Base-by-base conservation (phyloP, 106 monocot species). In the Platanthera guangdongensis region DNA sequence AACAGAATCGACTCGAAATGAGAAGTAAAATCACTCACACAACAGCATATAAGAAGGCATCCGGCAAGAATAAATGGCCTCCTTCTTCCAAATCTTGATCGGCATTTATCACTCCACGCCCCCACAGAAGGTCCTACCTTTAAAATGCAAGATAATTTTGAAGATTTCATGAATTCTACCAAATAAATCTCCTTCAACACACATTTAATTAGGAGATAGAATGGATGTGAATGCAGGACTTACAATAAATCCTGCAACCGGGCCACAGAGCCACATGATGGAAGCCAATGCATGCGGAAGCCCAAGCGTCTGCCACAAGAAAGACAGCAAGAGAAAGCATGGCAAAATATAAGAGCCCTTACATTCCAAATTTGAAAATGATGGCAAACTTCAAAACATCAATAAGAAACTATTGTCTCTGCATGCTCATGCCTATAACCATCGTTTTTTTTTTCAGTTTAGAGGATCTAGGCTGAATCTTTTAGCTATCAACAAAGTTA, bases 71-170 rank as follows among this genome's bases (percentile, higher is more conserved):
- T 89, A 83, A 90, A 95, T 13, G 95, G 95, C 15, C 95, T 77
- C 51, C 95, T 82, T 74, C 92, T 86, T 65, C 95, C 95, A 46
- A 86, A 81, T 21, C 73, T 81, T 49, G 88, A 92, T 46, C 28
- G 76, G 47, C 92, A 88, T 79, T 84, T 84, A 71, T 95, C 95
- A 77, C 95, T 95, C 84, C 84, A 92, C 25, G 82, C 80, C 8
- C 95, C 95, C 62, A 95, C 87, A 28, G 79, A 84, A 48, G 95
- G 95, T 81, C 92, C 92, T 67, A 94, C 94, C 94, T 94, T 80
- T 52, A 45, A 48, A 0, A 50, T 52, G 39, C 47, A 78, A 8
- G 32, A 32, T 19, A 16, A 70, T 45, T 55, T 22, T 0, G 25
- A 15, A 53, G 1, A 32, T 52, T 52, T 0, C 15, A 52, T 51